These are phyloP conservation scores for Besnoitia besnoiti DNA, from an alignment of 169 alveolate species.

Conservation along the genomic window DNA sequence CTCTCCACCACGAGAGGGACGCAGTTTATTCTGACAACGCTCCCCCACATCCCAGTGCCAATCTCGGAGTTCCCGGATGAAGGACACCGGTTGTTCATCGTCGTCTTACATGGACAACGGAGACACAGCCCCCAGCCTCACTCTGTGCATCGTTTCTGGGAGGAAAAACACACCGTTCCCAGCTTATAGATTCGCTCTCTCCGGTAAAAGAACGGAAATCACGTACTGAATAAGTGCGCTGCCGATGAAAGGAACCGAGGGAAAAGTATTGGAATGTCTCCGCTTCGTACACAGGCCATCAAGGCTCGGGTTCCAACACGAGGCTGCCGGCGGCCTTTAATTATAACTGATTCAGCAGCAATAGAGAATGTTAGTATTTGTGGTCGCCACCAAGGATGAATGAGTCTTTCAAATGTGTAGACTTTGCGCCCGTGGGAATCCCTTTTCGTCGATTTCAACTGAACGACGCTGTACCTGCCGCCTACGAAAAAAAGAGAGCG, in stretches of 20 bases:
- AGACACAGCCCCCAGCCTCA: no score
- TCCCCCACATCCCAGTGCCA: no score
- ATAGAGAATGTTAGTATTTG: background rate
- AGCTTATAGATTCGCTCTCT: no score
- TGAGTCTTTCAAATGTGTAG: background rate
- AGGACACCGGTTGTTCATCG: no score
- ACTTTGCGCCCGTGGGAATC: background rate
- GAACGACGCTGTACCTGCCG: background rate
- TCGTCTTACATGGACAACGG: no score
- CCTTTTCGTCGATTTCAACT: background rate
- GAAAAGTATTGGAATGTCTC: background rate
- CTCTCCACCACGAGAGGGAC: no score
- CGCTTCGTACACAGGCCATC: background rate
- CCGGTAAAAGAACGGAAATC: no score
- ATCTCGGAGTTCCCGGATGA: no score
- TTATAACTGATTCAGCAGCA: background rate
- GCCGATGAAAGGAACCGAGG: background rate
- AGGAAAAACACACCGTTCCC: no score
- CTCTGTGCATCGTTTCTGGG: no score
- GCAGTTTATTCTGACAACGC: no score
- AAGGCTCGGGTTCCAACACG: background rate
- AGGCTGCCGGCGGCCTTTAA: background rate
- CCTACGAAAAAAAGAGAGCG: background rate
- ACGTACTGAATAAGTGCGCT: background rate
- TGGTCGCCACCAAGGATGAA: background rate